Percentiles rank a stretch among this genome's conserved stretches.
Evolutionary conservation across 2,329 filamentous ascomycete genomes (phyloP).

Genomic region (Apiospora hydei): DNA sequence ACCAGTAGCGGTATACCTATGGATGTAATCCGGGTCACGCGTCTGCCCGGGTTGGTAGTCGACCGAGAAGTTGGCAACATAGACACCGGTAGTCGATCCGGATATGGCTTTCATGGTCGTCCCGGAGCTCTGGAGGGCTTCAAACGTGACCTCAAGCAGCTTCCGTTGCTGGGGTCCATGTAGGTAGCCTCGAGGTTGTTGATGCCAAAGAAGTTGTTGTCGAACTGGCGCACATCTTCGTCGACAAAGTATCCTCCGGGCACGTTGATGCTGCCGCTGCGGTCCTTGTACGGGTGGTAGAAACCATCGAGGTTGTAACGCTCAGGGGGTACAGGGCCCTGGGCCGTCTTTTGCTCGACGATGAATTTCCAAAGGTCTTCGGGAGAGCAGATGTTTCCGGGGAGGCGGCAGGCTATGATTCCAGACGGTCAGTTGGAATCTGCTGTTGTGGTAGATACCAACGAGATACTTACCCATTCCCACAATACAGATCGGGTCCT

Average conservation of each 20-base stretch:
- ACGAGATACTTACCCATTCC: too few species aligned
- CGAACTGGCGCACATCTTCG: constrained; percentile 37
- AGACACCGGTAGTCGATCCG: constrained; percentile 31
- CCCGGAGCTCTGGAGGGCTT: constrained; percentile 36
- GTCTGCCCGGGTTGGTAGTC: constrained; percentile 41
- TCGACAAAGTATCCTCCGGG: constrained; percentile 40
- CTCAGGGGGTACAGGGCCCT: constrained; percentile 14
- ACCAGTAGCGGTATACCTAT: constrained; percentile 39
- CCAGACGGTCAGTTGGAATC: too few species aligned
- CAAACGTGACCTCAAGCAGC: constrained; percentile 46
- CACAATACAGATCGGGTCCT: too few species aligned
- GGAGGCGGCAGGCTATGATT: constrained; percentile 34
- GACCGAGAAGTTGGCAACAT: constrained; percentile 38
- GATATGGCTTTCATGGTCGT: constrained; percentile 26
- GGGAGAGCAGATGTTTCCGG: constrained; percentile 30
- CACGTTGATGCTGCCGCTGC: constrained; percentile 32
- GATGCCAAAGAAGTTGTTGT: constrained; percentile 42
- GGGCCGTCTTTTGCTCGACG: neutral
- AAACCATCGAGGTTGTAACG: constrained; percentile 37
- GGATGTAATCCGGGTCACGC: constrained; percentile 35
- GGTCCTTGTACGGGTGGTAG: constrained; percentile 29
- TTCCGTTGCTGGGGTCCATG: constrained; percentile 38
- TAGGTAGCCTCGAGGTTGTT: constrained; percentile 38
- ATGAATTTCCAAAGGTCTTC: constrained; percentile 32
- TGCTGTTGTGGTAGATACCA: too few species aligned